Evolutionary conservation across 2,329 filamentous ascomycete species (phyloP).

Genomic region (Bimuria novae-zelandiae): DNA sequence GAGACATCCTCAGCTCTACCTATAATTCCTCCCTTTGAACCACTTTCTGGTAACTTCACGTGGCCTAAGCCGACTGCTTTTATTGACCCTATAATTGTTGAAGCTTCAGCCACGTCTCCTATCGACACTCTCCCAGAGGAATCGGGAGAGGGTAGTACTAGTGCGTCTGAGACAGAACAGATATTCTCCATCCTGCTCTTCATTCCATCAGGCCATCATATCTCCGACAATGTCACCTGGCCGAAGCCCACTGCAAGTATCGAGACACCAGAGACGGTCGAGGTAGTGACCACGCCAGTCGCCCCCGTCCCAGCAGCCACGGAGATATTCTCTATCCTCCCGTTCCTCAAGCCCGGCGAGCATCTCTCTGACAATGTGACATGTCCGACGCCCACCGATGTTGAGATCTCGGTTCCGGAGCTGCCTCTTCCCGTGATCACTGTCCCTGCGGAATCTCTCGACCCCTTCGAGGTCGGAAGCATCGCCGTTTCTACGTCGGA

Average conservation of each 20-base stretch:
- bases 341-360: not conserved
- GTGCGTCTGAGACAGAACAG: not conserved
- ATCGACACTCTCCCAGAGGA: not conserved
- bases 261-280: not conserved
- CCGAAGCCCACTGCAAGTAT: not conserved
- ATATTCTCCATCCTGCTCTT: not conserved
- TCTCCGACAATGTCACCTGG: not conserved
- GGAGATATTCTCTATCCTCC: conserved; percentile 2
- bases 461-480: not conserved
- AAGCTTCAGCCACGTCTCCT: not conserved
- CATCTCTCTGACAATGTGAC: conserved; percentile 11
- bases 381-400: not conserved
- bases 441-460: not conserved
- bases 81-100: not conserved
- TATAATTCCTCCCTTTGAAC: not conserved
- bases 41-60: not conserved
- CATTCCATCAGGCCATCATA: not conserved
- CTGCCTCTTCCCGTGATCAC: conserved; percentile 2
- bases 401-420: not conserved
- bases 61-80: not conserved
- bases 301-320: not conserved
- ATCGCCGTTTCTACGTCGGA: not conserved
- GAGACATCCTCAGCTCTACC: not conserved
- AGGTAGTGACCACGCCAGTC: not conserved
- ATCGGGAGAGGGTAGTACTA: not conserved